Base-by-base conservation (phyloP, 2,329 filamentous ascomycete species). In the Kalmusia sp. region DNA sequence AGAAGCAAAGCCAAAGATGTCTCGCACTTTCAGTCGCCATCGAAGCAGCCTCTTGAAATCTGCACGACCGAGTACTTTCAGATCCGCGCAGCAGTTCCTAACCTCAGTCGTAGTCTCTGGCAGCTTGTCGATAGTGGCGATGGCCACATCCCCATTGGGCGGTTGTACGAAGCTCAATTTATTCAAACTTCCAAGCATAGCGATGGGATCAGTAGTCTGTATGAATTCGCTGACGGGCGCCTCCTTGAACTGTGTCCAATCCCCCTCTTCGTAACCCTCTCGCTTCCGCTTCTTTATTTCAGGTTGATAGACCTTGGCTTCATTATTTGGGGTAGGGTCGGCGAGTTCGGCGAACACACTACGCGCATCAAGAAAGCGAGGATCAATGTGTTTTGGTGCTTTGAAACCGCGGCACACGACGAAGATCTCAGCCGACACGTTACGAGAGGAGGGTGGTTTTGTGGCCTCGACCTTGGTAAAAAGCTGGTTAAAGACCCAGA, bases 401-500 rank as follows among this genome's bases (percentile, higher is more conserved):
- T 97, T 98, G 82, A 87, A 99, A 17, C 93, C 95, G 62, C 89
- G 87, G 77, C 93, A 98, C 28, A 99, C 95, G 59, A 98, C 93
- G 80, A 99, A 99, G 34, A 98, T 98, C 80, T 99, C 95, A 61
- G 95, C 95, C 6, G 92, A 97, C 47, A 99, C 93, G 68, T 96
- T 97, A 80, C 95, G 85, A 7, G 92, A 96, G 0, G 92, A 96
- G 0, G 95, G 95, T 3, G 95, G 95, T 76, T 99, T 99, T 4
- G 95, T 99, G 43, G 96, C 93, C 73, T 99, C 93, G 59, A 99
- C 95, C 62, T 95, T 96, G 41, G 84, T 84, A 79, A 99, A 99
- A 1, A 99, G 83, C 75, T 99, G 95, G 72, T 96, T 96, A 80
- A 98, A 92, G 28, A 98, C 93, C 95, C 95, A 99, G 43, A 98